Conservation (phyloP, 1,284 basidiomycete genomes). For the Trichosporon asahii region DNA sequence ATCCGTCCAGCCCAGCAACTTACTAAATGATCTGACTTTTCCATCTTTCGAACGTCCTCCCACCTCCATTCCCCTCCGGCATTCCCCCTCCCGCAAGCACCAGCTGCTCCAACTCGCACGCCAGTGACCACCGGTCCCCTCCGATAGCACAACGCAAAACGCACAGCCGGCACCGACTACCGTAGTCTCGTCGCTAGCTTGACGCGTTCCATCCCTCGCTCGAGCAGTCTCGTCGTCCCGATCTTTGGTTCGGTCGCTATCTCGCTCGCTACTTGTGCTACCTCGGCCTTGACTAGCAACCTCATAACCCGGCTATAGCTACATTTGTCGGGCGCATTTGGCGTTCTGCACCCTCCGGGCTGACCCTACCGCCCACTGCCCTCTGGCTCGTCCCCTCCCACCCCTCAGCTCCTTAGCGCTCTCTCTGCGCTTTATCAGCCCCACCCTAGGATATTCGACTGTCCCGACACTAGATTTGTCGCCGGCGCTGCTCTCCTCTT, state of each 20-base stretch:
- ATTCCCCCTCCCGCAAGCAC: neutral
- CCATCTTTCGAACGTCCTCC: neutral
- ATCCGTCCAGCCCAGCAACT: conserved; percentile 5
- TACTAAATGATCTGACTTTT: conserved; percentile 3
- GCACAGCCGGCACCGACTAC: neutral
- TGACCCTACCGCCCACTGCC: neutral
- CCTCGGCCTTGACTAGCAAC: neutral
- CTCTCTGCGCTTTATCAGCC: neutral
- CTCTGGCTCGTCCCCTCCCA: neutral
- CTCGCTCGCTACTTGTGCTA: neutral
- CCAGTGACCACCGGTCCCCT: neutral
- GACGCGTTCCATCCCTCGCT: neutral
- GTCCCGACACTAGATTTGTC: neutral
- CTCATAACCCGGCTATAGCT: neutral
- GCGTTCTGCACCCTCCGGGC: neutral
- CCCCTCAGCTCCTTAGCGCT: neutral
- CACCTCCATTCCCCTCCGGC: neutral
- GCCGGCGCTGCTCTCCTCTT: neutral
- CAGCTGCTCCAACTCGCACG: neutral
- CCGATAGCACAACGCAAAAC: neutral
- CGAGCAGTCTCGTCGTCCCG: neutral
- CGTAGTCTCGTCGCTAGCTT: neutral
- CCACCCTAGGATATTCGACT: neutral
- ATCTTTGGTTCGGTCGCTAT: neutral
- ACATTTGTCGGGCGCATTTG: neutral